Evolutionary conservation across 768 basidiomycete genomes (phyloP).

Genomic region (Pleurotus tuber-regium): DNA sequence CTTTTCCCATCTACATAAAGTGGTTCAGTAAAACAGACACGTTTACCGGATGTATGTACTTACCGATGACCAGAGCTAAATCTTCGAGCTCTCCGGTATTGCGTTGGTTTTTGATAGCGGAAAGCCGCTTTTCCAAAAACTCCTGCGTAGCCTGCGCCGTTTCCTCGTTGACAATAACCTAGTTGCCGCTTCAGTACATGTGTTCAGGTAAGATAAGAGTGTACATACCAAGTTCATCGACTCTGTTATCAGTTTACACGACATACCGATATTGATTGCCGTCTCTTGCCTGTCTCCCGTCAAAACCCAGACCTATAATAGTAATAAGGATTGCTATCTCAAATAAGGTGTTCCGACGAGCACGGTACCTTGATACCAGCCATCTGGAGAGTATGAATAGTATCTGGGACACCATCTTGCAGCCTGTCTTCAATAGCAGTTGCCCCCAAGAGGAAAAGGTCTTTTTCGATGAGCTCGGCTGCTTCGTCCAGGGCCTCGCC

Average conservation of each 20-base stretch:
- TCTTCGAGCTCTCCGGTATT: slow-evolving; percentile 93
- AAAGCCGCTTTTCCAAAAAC: slow-evolving; percentile 83
- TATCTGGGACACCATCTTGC: slow-evolving; percentile 97
- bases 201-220: too few species aligned
- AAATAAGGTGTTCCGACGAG: neutral
- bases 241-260: slow-evolving; percentile 94
- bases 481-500: slow-evolving; percentile 93
- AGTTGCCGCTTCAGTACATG: too few species aligned
- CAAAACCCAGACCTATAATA: slow-evolving; percentile 84
- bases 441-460: slow-evolving; percentile 89
- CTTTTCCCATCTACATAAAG: slow-evolving; percentile 83
- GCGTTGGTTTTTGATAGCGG: slow-evolving; percentile 91
- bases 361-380: slow-evolving; percentile 84
- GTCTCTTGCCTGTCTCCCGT: slow-evolving; percentile 99
- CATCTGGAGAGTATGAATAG: slow-evolving; percentile 96
- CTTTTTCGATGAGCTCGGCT: slow-evolving; percentile 94
- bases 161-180: slow-evolving; percentile 96
- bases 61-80: slow-evolving; percentile 91
- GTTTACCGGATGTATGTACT: slow-evolving; percentile 14
- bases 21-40: slow-evolving; percentile 10
- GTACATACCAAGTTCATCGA: slow-evolving; percentile 94
- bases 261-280: slow-evolving; percentile 98
- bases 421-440: slow-evolving; percentile 99
- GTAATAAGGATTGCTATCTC: too few species aligned
- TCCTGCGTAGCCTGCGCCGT: slow-evolving; percentile 78